These are phyloP conservation scores for Corymbia maculata DNA, from an alignment of 345 rosid genomes.

Conservation along the genomic window DNA sequence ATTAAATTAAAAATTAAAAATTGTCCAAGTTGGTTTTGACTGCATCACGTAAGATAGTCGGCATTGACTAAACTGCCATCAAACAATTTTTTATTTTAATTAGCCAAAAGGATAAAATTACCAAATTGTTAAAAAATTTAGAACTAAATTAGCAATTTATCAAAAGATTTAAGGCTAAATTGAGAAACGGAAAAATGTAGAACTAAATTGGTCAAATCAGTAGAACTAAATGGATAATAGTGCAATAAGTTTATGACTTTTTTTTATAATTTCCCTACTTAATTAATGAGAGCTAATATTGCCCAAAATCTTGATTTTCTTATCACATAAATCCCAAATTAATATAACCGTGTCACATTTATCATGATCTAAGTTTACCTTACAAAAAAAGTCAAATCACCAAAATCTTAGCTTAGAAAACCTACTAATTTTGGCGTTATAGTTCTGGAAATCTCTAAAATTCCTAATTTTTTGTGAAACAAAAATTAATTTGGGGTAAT, in stretches of 20 bases:
- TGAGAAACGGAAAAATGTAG: accelerated
- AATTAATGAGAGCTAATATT: background rate
- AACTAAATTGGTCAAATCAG: background rate
- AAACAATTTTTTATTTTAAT: accelerated
- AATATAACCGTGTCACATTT: background rate
- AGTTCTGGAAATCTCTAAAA: background rate
- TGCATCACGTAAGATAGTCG: accelerated
- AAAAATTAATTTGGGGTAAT: background rate
- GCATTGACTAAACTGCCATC: accelerated
- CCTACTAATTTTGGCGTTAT: background rate
- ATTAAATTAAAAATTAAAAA: background rate
- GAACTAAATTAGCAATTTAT: accelerated
- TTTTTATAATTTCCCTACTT: background rate
- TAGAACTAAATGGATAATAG: background rate
- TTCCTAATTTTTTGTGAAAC: background rate
- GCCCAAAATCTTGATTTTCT: background rate
- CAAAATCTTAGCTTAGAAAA: background rate
- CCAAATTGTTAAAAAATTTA: background rate
- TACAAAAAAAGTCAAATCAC: background rate
- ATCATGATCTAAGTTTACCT: background rate
- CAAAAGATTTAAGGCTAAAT: background rate
- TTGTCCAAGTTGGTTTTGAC: accelerated
- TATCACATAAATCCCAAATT: background rate
- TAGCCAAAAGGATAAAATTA: accelerated
- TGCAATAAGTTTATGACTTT: background rate